Evolutionary conservation across 2,329 filamentous ascomycete genomes (phyloP).

Genomic region (Geoglossum cookeanum): DNA sequence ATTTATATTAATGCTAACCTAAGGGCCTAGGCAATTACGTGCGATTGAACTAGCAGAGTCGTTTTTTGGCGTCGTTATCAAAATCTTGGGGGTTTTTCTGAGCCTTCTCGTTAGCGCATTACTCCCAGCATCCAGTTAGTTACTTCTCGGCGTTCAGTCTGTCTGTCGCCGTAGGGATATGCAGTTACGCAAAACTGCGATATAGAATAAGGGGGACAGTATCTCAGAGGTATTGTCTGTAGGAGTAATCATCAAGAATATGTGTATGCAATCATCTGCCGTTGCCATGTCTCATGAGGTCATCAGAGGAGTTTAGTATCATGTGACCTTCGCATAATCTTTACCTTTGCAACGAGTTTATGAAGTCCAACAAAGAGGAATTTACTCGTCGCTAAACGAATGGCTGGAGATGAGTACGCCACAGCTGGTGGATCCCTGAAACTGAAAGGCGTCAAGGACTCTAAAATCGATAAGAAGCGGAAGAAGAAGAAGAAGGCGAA

Average conservation of each 20-base stretch:
- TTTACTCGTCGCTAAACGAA: neutral
- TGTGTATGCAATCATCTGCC: too few relatives aligned
- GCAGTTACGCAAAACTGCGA: neutral
- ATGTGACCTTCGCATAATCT: neutral
- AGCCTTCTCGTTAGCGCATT: neutral
- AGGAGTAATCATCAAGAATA: neutral
- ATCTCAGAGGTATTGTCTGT: neutral
- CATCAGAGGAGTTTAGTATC: neutral
- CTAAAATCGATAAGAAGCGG: constrained; percentile 12
- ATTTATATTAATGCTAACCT: neutral
- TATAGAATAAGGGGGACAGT: neutral
- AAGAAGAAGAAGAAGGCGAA: constrained; percentile 8
- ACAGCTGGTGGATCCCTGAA: constrained; percentile 12
- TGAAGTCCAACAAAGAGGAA: too few relatives aligned
- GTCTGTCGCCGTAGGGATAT: neutral
- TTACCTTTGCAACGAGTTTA: neutral
- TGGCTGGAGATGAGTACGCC: constrained; percentile 13
- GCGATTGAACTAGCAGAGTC: constrained; percentile 5
- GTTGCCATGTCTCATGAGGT: neutral
- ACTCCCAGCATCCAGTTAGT: neutral
- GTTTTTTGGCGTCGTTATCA: neutral
- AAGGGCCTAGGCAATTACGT: constrained; percentile 6
- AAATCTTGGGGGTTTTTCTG: neutral
- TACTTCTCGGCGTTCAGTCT: neutral
- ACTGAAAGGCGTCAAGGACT: constrained; percentile 11